phyloP scores from a whole-genome alignment of 202 grass and related monocot species.

The Brachypodium distachyon region DNA sequence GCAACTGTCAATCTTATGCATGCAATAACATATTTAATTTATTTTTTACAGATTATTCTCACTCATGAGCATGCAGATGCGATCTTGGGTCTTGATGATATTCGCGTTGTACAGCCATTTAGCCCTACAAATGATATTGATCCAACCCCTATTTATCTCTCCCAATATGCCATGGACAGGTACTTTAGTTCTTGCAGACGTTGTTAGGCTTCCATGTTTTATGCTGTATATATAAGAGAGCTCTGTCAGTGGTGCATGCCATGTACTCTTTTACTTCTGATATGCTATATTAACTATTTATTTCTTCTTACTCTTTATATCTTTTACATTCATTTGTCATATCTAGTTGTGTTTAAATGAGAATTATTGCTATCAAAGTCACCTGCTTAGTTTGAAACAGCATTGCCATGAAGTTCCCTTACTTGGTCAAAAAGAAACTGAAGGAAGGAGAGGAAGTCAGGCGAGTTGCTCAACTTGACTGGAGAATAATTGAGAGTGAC shows the following conservation, averaged over 20 bases:
- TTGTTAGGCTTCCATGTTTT: background rate
- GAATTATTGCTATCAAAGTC: constrained; percentile 8
- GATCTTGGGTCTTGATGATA: constrained; percentile 86
- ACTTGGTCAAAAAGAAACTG: constrained; percentile 78
- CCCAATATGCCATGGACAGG: constrained; percentile 86
- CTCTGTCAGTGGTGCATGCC: background rate
- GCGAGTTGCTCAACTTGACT: constrained; percentile 86
- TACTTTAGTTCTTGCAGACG: constrained; percentile 8
- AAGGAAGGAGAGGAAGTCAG: constrained; percentile 78
- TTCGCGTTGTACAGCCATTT: constrained; percentile 68
- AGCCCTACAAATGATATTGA: constrained; percentile 81
- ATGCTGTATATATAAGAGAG: background rate
- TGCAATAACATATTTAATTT: constrained; percentile 10
- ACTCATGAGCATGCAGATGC: constrained; percentile 98
- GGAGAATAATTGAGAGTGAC: constrained; percentile 83
- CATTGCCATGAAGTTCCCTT: constrained; percentile 73
- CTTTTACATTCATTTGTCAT: background rate
- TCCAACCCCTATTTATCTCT: constrained; percentile 87
- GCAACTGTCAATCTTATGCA: background rate
- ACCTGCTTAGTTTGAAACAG: constrained; percentile 43
- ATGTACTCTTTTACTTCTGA: background rate
- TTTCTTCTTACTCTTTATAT: background rate
- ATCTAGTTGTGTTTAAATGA: background rate
- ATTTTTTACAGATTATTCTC: constrained; percentile 73
- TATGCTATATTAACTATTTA: background rate